phyloP scores from a whole-genome alignment of 306 rosid species.

The Rosa rugosa region DNA sequence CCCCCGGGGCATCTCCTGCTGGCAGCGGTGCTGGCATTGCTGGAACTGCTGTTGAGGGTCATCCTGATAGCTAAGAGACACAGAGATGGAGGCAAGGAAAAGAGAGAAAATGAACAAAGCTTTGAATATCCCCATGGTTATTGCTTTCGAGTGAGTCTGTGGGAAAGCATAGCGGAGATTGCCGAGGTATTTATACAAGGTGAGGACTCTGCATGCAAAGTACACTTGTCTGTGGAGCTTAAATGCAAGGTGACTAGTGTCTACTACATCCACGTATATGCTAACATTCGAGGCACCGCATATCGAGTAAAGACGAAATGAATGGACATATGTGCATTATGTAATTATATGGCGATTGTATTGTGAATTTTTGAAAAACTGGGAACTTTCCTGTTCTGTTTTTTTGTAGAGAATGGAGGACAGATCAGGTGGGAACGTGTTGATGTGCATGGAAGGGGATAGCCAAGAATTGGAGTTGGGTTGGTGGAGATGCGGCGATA shows the following conservation, averaged over 20 bases:
- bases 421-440: slow-evolving; percentile 23
- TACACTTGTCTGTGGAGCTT: not conserved
- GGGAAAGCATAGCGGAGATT: not conserved
- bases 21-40: slow-evolving; percentile 19
- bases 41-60: not conserved
- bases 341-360: not conserved
- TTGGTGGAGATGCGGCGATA: slow-evolving; percentile 29
- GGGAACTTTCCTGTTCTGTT: not conserved
- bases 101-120: slow-evolving; percentile 15
- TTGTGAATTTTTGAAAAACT: not conserved
- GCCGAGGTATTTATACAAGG: not conserved
- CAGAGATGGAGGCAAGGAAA: slow-evolving; percentile 23
- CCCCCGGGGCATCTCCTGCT: not conserved
- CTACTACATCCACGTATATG: not conserved
- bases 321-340: not conserved
- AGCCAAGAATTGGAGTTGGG: slow-evolving; percentile 6
- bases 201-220: not conserved
- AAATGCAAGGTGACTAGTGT: slow-evolving; percentile 49
- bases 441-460: slow-evolving; percentile 28
- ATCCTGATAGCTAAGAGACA: slow-evolving; percentile 5
- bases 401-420: not conserved
- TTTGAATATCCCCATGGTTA: slow-evolving; percentile 15
- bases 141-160: not conserved
- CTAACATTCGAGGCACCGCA: slow-evolving; percentile 4
- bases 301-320: not conserved